Conservation (phyloP, 306 rosid species). For the Trifolium fragiferum region DNA sequence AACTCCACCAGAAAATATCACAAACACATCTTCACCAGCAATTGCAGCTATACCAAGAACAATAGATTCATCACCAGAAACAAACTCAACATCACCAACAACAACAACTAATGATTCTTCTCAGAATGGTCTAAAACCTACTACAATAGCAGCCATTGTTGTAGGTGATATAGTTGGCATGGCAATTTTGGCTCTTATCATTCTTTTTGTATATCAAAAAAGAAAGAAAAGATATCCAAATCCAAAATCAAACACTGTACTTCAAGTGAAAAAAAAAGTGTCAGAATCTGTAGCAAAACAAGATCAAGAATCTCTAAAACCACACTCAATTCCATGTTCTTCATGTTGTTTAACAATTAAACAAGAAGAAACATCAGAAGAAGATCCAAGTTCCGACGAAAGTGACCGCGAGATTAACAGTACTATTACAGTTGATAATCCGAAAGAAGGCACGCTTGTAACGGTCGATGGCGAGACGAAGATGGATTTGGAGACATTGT, state of each 20-base stretch:
- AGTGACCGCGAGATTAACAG: constrained; percentile 55
- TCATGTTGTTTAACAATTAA: constrained; percentile 71
- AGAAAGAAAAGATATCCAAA: constrained; percentile 48
- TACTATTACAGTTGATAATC: not conserved
- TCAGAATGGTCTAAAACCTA: constrained; percentile 63
- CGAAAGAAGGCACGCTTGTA: constrained; percentile 58
- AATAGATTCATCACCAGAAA: constrained; percentile 47
- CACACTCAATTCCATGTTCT: constrained; percentile 51
- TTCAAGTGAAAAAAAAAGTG: constrained; percentile 35
- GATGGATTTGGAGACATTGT: constrained; percentile 73
- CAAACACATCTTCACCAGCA: constrained; percentile 71
- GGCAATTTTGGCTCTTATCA: constrained; percentile 50
- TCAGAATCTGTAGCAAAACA: constrained; percentile 33
- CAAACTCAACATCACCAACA: constrained; percentile 45
- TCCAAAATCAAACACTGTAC: constrained; percentile 11
- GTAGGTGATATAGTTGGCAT: constrained; percentile 80
- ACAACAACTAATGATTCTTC: constrained; percentile 37
- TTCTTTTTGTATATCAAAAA: constrained; percentile 67
- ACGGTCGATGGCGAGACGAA: constrained; percentile 68
- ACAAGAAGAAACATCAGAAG: constrained; percentile 79
- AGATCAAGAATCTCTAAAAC: constrained; percentile 23
- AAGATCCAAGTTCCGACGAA: constrained; percentile 75
- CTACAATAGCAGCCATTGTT: constrained; percentile 73
- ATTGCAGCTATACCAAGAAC: constrained; percentile 92
- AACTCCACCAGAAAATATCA: constrained; percentile 58